phyloP scores from a whole-genome alignment of 805 yeast genomes.

The Hanseniaspora clermontiae region DNA sequence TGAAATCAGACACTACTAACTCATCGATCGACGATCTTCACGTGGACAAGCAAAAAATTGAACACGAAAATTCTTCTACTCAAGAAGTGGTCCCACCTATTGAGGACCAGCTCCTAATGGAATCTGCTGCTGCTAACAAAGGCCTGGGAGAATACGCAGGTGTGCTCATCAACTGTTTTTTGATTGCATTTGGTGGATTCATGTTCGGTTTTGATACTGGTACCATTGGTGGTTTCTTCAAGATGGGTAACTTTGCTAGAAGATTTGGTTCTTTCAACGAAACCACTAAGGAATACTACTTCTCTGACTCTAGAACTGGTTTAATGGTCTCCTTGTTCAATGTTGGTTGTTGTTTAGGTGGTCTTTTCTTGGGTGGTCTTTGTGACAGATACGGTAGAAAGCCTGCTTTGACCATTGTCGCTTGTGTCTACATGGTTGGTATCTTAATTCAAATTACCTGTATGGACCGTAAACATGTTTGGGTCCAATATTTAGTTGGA shows the following conservation, averaged over 20 bases:
- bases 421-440: constrained; percentile 55
- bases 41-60: not conserved
- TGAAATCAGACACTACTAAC: not conserved
- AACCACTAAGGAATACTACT: constrained; percentile 25
- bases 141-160: constrained; percentile 28
- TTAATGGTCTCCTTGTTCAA: constrained; percentile 50
- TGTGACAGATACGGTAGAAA: constrained; percentile 60
- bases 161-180: constrained; percentile 24
- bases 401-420: constrained; percentile 46
- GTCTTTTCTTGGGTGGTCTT: constrained; percentile 42
- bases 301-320: constrained; percentile 45
- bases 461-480: constrained; percentile 25
- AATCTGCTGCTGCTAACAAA: constrained; percentile 15
- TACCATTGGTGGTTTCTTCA: constrained; percentile 63
- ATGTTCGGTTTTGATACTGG: constrained; percentile 72
- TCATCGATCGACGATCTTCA: not conserved
- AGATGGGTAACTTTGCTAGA: constrained; percentile 39
- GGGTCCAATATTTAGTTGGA: constrained; percentile 65
- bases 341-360: constrained; percentile 67
- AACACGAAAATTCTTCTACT: not conserved
- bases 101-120: not conserved
- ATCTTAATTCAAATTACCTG: constrained; percentile 52
- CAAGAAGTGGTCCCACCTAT: not conserved
- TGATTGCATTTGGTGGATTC: constrained; percentile 32
- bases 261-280: constrained; percentile 43